Evolutionary conservation across 2,329 filamentous ascomycete genomes (phyloP).

Genomic region (Curvularia spicifera): DNA sequence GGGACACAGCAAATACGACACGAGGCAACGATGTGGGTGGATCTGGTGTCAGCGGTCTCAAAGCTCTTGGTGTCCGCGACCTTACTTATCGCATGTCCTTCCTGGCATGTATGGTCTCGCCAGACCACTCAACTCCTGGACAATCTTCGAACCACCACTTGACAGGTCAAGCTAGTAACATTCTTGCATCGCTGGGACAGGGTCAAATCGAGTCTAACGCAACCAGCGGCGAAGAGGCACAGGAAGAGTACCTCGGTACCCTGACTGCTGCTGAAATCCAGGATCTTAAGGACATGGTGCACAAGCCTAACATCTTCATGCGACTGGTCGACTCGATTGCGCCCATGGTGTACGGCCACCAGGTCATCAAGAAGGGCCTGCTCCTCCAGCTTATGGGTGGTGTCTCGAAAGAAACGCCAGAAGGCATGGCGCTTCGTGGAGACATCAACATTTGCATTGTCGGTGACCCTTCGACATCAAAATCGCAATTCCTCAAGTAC

Average conservation of each 20-base stretch:
- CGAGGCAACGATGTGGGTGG: slow-evolving; percentile 82
- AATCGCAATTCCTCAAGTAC: slow-evolving; percentile 98
- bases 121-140: slow-evolving; percentile 82
- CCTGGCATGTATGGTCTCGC: slow-evolving; percentile 92
- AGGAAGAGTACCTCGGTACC: slow-evolving; percentile 84
- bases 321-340: slow-evolving; percentile 91
- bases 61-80: slow-evolving; percentile 91
- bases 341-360: slow-evolving; percentile 96
- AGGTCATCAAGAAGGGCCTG: slow-evolving; percentile 96
- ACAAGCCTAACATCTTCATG: slow-evolving; percentile 93
- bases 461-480: slow-evolving; percentile 94
- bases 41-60: slow-evolving; percentile 84
- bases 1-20: slow-evolving; percentile 76
- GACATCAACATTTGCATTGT: slow-evolving; percentile 99
- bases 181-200: slow-evolving; percentile 82
- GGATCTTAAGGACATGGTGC: slow-evolving; percentile 90
- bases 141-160: slow-evolving; percentile 72
- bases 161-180: slow-evolving; percentile 78
- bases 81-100: slow-evolving; percentile 97
- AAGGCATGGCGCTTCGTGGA: slow-evolving; percentile 93
- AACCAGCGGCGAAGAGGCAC: slow-evolving; percentile 80
- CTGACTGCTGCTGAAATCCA: slow-evolving; percentile 88
- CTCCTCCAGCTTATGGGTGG: slow-evolving; percentile 95
- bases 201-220: slow-evolving; percentile 65
- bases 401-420: slow-evolving; percentile 87